Percentiles rank a stretch among this genome's conserved stretches.
These are phyloP conservation scores for Nitzschia sp. DNA, from an alignment of 108 stramenopile species.

Conservation along the genomic window DNA sequence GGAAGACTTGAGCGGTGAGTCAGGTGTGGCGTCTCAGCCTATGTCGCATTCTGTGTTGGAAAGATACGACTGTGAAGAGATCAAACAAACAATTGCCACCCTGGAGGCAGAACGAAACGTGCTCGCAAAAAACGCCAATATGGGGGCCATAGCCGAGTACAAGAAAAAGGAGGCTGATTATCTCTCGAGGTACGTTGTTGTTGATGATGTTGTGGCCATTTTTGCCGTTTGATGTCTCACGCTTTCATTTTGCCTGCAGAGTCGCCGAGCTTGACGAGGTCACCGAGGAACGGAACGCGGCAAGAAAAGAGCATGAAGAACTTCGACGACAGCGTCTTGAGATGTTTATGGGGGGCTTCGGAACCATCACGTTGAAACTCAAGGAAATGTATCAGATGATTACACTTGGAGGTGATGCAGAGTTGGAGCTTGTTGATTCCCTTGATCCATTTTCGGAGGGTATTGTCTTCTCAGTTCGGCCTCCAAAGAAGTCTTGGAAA, in stretches of 20 bases:
- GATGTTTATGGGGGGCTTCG: slow-evolving; percentile 99
- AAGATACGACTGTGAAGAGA: slow-evolving; percentile 57
- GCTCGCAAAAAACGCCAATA: slow-evolving; percentile 90
- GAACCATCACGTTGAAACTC: slow-evolving; percentile 92
- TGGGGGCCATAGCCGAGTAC: slow-evolving; percentile 94
- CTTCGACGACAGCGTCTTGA: slow-evolving; percentile 93
- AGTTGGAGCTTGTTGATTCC: slow-evolving; percentile 98
- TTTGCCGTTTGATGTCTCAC: neutral
- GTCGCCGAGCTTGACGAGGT: slow-evolving; percentile 90
- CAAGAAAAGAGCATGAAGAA: slow-evolving; percentile 86
- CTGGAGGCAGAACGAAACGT: slow-evolving; percentile 80
- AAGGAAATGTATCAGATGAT: slow-evolving; percentile 99
- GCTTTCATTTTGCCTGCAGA: slow-evolving; percentile 29
- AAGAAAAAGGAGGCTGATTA: slow-evolving; percentile 91
- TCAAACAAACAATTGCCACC: slow-evolving; percentile 70
- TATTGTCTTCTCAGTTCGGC: slow-evolving; percentile 97
- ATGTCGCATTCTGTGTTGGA: slow-evolving; percentile 55
- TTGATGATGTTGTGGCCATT: neutral
- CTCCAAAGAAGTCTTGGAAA: slow-evolving; percentile 99
- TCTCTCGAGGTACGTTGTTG: slow-evolving; percentile 59
- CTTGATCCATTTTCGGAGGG: slow-evolving; percentile 99
- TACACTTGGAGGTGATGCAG: slow-evolving; percentile 99
- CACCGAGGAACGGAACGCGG: slow-evolving; percentile 83
- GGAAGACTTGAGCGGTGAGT: slow-evolving; percentile 13
- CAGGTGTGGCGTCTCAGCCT: slow-evolving; percentile 28